Conservation (phyloP, 352 stramenopile species). For the Hyaloperonospora arabidopsidis region DNA sequence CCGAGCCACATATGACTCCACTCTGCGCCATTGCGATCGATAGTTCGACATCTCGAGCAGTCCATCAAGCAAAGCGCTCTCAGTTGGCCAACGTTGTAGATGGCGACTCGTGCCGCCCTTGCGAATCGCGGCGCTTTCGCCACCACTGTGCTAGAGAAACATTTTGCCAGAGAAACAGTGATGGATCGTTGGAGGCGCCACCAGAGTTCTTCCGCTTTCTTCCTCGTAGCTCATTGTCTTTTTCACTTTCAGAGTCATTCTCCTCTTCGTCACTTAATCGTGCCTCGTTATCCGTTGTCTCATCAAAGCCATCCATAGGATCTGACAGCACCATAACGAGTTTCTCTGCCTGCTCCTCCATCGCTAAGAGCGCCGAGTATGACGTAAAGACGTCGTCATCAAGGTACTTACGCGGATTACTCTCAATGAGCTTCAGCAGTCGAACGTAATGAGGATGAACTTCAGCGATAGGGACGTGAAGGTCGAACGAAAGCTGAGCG, state of each 20-base stretch:
- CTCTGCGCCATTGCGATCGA: no score
- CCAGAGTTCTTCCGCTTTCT: constrained; percentile 26
- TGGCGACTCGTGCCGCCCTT: constrained; percentile 20
- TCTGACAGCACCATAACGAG: constrained; percentile 24
- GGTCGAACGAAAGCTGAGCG: constrained; percentile 81
- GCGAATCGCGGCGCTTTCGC: constrained; percentile 36
- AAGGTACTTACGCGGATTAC: constrained; percentile 84
- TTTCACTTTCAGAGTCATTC: constrained; percentile 14
- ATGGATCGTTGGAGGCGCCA: constrained; percentile 25
- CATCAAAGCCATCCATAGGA: constrained; percentile 37
- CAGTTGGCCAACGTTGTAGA: constrained; percentile 14
- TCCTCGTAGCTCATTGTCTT: constrained; percentile 25
- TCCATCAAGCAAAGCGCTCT: neutral
- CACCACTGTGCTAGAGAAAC: constrained; percentile 79
- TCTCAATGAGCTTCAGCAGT: constrained; percentile 79
- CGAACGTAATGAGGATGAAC: constrained; percentile 84
- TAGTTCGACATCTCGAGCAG: no score
- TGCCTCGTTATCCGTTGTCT: constrained; percentile 54
- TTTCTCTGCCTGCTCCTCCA: constrained; percentile 52
- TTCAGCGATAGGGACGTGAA: constrained; percentile 76
- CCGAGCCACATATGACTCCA: no score
- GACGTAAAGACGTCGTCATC: constrained; percentile 77
- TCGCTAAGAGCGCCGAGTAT: constrained; percentile 63
- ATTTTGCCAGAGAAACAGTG: constrained; percentile 61
- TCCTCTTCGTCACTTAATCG: constrained; percentile 71